Percentiles rank a stretch among this genome's conserved stretches.
phyloP scores from a whole-genome alignment of 1,284 basidiomycete species.

The Ceratobasidium sp. region DNA sequence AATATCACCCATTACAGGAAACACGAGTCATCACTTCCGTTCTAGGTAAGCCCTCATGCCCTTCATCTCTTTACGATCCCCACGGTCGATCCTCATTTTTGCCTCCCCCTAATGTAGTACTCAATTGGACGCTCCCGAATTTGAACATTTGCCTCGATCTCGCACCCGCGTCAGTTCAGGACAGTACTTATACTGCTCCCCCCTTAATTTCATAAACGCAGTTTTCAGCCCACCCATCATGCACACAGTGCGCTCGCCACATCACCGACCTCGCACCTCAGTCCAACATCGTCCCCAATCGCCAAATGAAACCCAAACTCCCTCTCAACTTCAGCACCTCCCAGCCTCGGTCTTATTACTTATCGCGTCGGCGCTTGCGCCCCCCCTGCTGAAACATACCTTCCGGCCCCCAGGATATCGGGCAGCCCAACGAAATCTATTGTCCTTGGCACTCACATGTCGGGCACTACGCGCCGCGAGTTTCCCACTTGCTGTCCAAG shows the following conservation, averaged over 20 bases:
- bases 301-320: neutral
- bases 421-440: neutral
- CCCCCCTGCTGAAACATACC: slow-evolving; percentile 29
- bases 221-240: too few relatives aligned
- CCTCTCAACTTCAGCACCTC: neutral
- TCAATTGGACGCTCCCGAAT: too few relatives aligned
- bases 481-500: slow-evolving; percentile 16
- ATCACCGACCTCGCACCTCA: neutral
- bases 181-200: too few relatives aligned
- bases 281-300: neutral
- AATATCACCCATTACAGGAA: too few relatives aligned
- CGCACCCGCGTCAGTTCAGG: too few relatives aligned
- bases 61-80: too few relatives aligned
- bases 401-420: slow-evolving; percentile 28
- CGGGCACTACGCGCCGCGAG: slow-evolving; percentile 6
- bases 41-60: too few relatives aligned
- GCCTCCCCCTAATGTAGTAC: too few relatives aligned
- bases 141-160: too few relatives aligned
- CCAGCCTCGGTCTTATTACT: slow-evolving; percentile 17
- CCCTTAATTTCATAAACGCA: too few relatives aligned
- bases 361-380: slow-evolving; percentile 13
- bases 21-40: too few relatives aligned
- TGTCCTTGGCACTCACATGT: slow-evolving; percentile 15
- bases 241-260: neutral
- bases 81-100: too few relatives aligned